Percentiles rank a stretch among this genome's conserved stretches.
These are phyloP conservation scores for Acacia concinna DNA, from an alignment of 331 rosid genomes.

Conservation along the genomic window DNA sequence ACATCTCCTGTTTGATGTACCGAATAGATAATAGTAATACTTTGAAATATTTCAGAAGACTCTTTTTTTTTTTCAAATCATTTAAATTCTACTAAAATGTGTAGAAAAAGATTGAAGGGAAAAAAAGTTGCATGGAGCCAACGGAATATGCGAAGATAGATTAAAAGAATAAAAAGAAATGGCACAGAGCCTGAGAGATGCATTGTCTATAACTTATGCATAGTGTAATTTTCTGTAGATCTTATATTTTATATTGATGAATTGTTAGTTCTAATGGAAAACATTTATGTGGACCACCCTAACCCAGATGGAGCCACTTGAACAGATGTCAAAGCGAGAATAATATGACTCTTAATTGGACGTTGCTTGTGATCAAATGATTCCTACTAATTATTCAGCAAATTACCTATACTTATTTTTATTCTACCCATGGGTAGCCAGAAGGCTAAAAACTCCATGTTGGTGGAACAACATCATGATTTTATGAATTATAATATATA, in stretches of 20 bases:
- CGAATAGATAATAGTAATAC: background rate
- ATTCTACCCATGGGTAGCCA: background rate
- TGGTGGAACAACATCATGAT: constrained; percentile 3
- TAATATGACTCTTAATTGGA: background rate
- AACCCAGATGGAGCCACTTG: background rate
- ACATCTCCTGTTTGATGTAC: background rate
- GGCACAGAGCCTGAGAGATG: background rate
- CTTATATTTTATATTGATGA: background rate
- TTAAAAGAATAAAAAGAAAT: background rate
- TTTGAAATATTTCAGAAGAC: background rate
- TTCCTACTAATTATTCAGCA: background rate
- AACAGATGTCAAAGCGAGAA: background rate
- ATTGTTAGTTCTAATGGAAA: background rate
- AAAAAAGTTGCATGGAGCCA: background rate
- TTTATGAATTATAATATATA: background rate
- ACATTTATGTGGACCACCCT: background rate
- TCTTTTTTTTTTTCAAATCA: too few relatives aligned
- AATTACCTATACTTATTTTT: background rate
- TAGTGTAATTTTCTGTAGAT: background rate
- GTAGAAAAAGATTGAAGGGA: background rate
- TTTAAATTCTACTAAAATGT: background rate
- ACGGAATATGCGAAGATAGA: background rate
- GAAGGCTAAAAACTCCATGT: background rate
- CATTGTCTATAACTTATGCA: background rate
- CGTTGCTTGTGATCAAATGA: constrained; percentile 23